A percentile compares a stretch with the other conserved stretches of the same genome.
Evolutionary conservation across 2,329 filamentous ascomycete species (phyloP).

Genomic region (Stagonosporopsis vannaccii): DNA sequence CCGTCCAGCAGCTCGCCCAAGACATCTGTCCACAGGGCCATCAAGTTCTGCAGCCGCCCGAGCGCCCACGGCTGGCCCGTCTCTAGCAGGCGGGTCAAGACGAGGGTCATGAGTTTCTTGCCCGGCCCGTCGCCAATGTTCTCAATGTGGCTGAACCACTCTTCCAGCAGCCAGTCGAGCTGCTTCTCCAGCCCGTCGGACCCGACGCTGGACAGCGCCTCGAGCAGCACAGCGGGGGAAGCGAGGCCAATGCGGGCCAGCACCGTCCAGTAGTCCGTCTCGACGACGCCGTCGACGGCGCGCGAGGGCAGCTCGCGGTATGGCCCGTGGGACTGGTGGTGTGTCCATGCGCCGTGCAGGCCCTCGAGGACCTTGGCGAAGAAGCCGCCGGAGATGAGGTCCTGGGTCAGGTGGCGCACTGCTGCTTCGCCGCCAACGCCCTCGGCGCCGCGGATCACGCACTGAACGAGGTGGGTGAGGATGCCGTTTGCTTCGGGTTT

Average conservation of each 20-base stretch:
- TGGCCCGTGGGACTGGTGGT: conserved; percentile 83
- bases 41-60: conserved; percentile 72
- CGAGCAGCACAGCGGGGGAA: conserved; percentile 72
- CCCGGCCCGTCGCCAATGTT: conserved; percentile 70
- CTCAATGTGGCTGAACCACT: conserved; percentile 73
- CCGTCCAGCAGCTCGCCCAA: conserved; percentile 71
- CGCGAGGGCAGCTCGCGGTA: conserved; percentile 67
- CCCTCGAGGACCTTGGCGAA: conserved; percentile 62
- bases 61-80: conserved; percentile 66
- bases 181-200: conserved; percentile 38
- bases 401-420: conserved; percentile 59
- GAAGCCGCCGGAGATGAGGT: conserved; percentile 65
- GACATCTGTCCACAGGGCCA: conserved; percentile 77
- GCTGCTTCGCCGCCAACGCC: conserved; percentile 59
- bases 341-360: conserved; percentile 52
- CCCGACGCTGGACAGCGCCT: conserved; percentile 54
- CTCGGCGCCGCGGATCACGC: conserved; percentile 60
- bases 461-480: conserved; percentile 56
- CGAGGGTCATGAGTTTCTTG: conserved; percentile 76
- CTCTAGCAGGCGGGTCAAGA: conserved; percentile 74
- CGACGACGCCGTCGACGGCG: conserved; percentile 74
- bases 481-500: conserved; percentile 58
- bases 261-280: conserved; percentile 86
- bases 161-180: conserved; percentile 60
- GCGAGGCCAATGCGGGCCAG: conserved; percentile 79